Base-by-base conservation (phyloP, 1,284 basidiomycete species). In the Vanrija sp. region DNA sequence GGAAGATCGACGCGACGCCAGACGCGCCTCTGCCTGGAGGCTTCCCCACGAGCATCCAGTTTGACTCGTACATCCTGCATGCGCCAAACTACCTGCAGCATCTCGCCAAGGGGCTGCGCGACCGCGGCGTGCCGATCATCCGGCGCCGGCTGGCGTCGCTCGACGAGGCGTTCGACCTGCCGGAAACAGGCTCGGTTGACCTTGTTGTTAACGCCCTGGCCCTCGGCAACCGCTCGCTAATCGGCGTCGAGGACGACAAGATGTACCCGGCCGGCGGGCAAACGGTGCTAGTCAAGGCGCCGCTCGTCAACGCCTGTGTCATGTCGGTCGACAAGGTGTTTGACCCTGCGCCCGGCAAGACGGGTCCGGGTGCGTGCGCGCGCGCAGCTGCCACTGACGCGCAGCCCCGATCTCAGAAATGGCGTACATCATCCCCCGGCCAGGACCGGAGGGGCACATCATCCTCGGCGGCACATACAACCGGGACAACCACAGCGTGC, bases 191-290 rank as follows among this genome's bases (percentile, higher is more conserved):
- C 10, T 47, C 26, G 14, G 69, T 73, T 7, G 55, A 64, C 26
- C 47, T 81, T 3, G 69, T 81, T 6, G 69, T 82, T 49, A 81
- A 82, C 53, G 78, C 79, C 3, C 74, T 77, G 0, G 80, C 79
- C 5, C 55, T 76, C 12, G 75, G 73, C n/a, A 61, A 69, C 23
- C 63, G 61, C 49, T 58, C 64, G 15, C 61, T 76, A n/a, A 60
- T 73, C 4, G 75, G 73, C 7, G 73, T 76, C 8, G 63, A 71
- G 52, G 75, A 76, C 57, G 64, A 61, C n/a, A 60, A 63, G 43
- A 70, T 74, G 29, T 67, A 72, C 52, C 68, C 75, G 0, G 71
- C 71, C 2, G 62, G 71, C 55, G 75, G 75, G 5, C 75, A 76
- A 65, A 75, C 73, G 0, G 73, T 76, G 12, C 63, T 76, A 18